Percentiles rank a stretch among this genome's conserved stretches.
Conservation (phyloP, 257 asterid species). For the Parsonsia alboflavescens region DNA sequence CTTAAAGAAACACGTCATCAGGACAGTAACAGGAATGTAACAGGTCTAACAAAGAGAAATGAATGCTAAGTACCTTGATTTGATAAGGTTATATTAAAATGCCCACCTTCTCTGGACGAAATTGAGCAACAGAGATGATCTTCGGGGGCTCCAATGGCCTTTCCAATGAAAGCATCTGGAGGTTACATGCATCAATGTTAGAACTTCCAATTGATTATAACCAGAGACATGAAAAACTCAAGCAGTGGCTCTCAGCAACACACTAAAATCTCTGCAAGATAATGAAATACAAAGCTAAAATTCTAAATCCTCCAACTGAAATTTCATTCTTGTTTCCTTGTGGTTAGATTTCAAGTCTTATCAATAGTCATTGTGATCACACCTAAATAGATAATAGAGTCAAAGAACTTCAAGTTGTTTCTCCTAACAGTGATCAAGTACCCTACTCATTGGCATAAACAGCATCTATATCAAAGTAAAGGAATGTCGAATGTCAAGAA, state of each 20-base stretch:
- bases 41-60: constrained; percentile 8
- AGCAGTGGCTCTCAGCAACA: not conserved
- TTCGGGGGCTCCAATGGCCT: constrained; percentile 56
- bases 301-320: not conserved
- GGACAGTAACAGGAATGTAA: constrained; percentile 19
- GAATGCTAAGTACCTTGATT: constrained; percentile 42
- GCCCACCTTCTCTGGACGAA: constrained; percentile 99
- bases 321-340: not conserved
- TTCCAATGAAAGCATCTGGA: constrained; percentile 73
- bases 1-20: constrained; percentile 23
- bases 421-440: no score
- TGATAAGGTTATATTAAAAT: constrained; percentile 34
- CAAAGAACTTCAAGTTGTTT: not conserved
- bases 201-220: constrained; percentile 2
- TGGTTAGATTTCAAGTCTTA: not conserved
- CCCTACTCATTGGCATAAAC: not conserved
- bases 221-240: not conserved
- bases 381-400: not conserved
- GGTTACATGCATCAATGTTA: constrained; percentile 32
- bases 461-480: not conserved
- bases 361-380: not conserved
- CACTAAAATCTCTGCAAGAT: not conserved
- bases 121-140: constrained; percentile 89
- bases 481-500: not conserved
- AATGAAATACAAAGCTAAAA: not conserved